Base-by-base conservation (phyloP, 192 early-diverging fungal genomes). In the Coemansia sp. region DNA sequence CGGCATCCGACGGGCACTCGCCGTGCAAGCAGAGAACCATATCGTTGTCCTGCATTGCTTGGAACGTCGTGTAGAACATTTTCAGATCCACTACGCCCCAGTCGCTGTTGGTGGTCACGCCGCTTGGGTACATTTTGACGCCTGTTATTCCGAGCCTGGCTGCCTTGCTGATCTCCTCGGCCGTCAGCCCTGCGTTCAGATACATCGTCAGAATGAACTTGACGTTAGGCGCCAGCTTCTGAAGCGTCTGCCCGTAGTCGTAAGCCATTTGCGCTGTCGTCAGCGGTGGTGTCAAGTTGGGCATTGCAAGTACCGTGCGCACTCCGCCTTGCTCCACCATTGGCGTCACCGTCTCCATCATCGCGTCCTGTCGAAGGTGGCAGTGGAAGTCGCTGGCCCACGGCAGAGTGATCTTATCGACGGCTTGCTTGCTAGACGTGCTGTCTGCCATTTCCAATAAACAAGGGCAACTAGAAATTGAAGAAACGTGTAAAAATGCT, bases 61-160 rank as follows among this genome's bases (percentile, higher is more conserved):
- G 67, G 84, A 99, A 99, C 18, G 98, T 92, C 55, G 87, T 87
- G 69, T 99, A 99, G 82, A 97, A 99, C 15, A 73, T 64, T 24
- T 78, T 75, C 21, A 83, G 67, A 46, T 88, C 81, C 38, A 89
- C 86, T 60, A 99, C 96, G 46, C 97, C 97, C 59, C 89, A 87
- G 63, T 98, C 96, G 67, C 91, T 93, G 88, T 99, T 98, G 45
- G 97, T 99, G 0, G 97, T 99, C 15, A 99, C 97, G 33, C 96
- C 96, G 34, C 94, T 89, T 23, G 95, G 94, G 75, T 96, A 97
- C 36, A 92, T 92, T 76, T 95, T 96, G 34, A 97, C 94, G 49
- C 92, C 95, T 11, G 85, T 87, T 60, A 99, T 88, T 21, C 96
- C 96, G 12, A 91, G 89, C 57, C 85, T 84, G 18, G 89, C 89